Evolutionary conservation across 257 asterid species (phyloP), one percentile per base, ranked within the genome.

Genomic region (Gardenia jasminoides): DNA sequence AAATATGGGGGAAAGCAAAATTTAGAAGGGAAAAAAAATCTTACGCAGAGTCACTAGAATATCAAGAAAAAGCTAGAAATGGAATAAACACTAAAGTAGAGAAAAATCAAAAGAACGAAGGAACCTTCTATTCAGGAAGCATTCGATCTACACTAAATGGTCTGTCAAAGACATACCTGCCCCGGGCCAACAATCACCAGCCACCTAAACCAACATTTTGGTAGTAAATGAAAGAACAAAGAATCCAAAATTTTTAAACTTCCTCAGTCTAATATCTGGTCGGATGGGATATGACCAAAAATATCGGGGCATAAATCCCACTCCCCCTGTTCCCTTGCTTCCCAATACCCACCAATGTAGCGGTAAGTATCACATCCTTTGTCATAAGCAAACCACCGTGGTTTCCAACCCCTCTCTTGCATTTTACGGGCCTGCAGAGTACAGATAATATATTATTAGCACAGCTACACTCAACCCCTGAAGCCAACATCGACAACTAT

Each of bases 371-470:
- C 90, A 1, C 88, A 74, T 28, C 79, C 91, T 79, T 87, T 87
- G 67, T 90, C 96, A 86, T 87, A 91, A 11, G 82, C 89, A 79
- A 92, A 94, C 98, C 97, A 94, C 77, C 66, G 88, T 0, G 97
- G 96, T 84, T 88, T 94, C 98, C 98, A 94, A 13, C 98, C 98
- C 66, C 89, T 79, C 79, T 94, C 98, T 80, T 94, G 98, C 97
- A 94, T 94, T 79, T 87, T 84, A 83, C 97, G 89, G 0, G 98
- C 97, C 98, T 94, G 86, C 56, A 68, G 22, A 47, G 46, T 30
- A 70, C 10, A 22, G n/a, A 70, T 50, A 47, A 47, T 16, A 71
- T 15, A 47, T 19, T 12, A 26, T 70, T 10, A 70, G n/a, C 13
- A 70, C 67, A 41, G 7, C 15, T 10, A 61, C 67, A n/a, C 10